Base-by-base conservation (phyloP, 139 green algal species). In the Parachlorella kessleri region DNA sequence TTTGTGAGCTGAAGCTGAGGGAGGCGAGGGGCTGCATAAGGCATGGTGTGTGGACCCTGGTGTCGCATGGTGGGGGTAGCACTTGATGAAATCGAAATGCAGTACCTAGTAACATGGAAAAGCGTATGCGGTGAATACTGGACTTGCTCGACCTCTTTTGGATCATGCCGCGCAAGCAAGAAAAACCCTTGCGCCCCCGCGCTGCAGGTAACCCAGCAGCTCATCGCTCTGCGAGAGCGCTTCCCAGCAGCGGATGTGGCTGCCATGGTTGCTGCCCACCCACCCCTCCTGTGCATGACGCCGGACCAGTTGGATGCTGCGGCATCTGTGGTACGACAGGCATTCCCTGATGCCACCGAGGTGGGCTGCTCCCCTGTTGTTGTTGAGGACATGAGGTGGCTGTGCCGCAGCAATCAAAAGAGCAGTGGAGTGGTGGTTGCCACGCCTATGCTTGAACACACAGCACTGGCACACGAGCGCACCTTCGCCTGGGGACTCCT, bases 221-320 rank as follows among this genome's bases (percentile, higher is more conserved):
- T 79, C 38, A 6, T 79, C 4, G 41, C n/a, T 9, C 63, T 79
- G 18, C 59, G 63, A 6, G 24, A 8, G 40, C 73, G 32, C 26
- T 55, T 79, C 26, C 73, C 73, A 4, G 14, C n/a, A 6, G 73
- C 73, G 10, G 73, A 79, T 30, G 73, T 79, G 38, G 59, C 63
- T 7, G 73, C 73, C 9, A 35, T 72, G 63, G 73, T 79, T 59
- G 73, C 73, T 4, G 63, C 38, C 6, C 63, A 79, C 39, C 73
- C 73, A 5, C 73, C 63, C 3, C 55, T 79, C 39, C 73, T 79
- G 73, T 30, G n/a, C 63, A 79, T 72, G 73, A 2, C 30, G 4
- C 1, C 5, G 14, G 40, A 7, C 0, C 10, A 79, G 40, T 5
- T 79, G 30, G 74, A 66, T 1, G 74, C 30, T 10, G 63, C 39